phyloP scores from a whole-genome alignment of 257 asterid species.

The Solanum arcanum region DNA sequence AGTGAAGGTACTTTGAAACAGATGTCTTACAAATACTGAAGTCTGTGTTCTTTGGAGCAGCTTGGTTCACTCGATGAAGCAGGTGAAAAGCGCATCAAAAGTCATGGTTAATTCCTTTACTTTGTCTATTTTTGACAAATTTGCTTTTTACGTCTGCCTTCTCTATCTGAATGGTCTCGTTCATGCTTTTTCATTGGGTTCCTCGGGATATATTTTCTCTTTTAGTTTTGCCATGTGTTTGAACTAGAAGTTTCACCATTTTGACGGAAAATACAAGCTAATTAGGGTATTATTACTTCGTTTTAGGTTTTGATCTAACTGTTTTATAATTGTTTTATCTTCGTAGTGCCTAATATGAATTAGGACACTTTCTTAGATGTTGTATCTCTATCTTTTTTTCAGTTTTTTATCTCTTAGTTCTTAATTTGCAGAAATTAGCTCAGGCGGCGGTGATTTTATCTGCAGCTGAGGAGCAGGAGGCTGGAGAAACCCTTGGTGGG shows the following conservation, averaged over 20 bases:
- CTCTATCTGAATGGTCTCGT: background rate
- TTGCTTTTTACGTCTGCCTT: background rate
- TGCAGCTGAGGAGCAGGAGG: constrained; percentile 18
- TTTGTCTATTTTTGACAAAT: background rate
- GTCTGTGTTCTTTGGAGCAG: background rate
- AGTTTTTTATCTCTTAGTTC: too few relatives aligned
- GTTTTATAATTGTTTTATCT: too few relatives aligned
- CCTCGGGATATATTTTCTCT: background rate
- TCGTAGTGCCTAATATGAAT: too few relatives aligned
- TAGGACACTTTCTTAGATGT: too few relatives aligned
- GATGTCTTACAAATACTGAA: too few relatives aligned
- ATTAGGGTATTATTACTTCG: too few relatives aligned
- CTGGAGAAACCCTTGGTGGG: background rate
- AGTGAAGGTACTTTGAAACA: too few relatives aligned
- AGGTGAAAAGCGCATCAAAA: background rate
- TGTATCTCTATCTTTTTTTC: too few relatives aligned
- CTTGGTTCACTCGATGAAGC: background rate
- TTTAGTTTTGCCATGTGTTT: background rate
- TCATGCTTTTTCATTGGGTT: background rate
- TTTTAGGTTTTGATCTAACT: too few relatives aligned
- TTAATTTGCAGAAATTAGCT: background rate
- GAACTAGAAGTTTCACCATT: background rate
- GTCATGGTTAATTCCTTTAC: background rate
- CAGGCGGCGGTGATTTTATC: background rate
- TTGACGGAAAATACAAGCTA: too few relatives aligned